Evolutionary conservation across 192 early-diverging fungal genomes (phyloP), one percentile per base, ranked within the genome.

Genomic region (Linderina pennispora): DNA sequence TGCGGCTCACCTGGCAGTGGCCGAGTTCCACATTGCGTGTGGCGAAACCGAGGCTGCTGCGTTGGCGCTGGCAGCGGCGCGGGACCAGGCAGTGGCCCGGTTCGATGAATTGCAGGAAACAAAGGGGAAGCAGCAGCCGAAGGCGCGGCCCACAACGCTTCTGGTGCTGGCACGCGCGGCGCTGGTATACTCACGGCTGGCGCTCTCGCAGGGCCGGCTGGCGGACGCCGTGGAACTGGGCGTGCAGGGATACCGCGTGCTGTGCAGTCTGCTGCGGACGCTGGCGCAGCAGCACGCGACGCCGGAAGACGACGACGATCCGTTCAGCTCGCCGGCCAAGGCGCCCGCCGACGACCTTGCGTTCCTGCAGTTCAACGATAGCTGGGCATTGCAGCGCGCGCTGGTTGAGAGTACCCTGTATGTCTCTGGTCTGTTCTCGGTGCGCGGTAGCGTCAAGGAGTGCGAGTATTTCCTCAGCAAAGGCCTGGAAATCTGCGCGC

Each of bases 311-410:
- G 55, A 60, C 5, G 66, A 62, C 13, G 64, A 67, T 38, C 66
- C 66, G 21, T 70, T 70, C 42, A n/a, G n/a, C n/a, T 23, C 46
- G 15, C 38, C 33, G 18, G 13, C 40, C 18, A 43, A 44, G 31
- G 26, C 40, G 2, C 15, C 13, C 14, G 20, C 19, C 8, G 3
- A 22, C 3, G 53, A 65, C 31, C 26, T 49, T 15, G 43, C 55
- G 36, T 58, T 44, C 46, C 17, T 62, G 6, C 57, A 48, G 4
- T 65, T 56, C 23, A 48, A 43, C 17, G 55, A 53, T 17, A 65
- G 62, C 43, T 73, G 62, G 69, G 53, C 53, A 36, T 47, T 65
- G 4, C 62, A 73, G 62, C 62, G 69, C 7, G 39, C 65, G 33
- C 22, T 65, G 26, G 39, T 65, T 15, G 62, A 62, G 23, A 55